These are phyloP conservation scores for Trypanosoma congolense DNA, from an alignment of 208 protist genomes.

Conservation along the genomic window DNA sequence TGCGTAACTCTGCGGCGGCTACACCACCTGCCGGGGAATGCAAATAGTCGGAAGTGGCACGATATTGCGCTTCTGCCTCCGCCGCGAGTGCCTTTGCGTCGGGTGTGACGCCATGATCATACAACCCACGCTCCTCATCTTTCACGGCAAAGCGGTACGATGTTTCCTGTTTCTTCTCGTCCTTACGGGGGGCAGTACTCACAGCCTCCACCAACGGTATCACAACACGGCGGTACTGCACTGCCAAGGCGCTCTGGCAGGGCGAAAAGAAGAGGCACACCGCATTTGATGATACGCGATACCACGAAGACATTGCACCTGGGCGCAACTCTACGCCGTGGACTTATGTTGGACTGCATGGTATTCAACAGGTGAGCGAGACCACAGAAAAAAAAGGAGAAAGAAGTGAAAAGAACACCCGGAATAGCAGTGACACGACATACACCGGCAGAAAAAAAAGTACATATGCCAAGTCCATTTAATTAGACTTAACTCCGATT, in stretches of 20 bases:
- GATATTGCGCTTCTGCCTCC: constrained; percentile 67
- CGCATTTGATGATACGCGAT: background rate
- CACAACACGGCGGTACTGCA: constrained; percentile 12
- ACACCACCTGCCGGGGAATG: constrained; percentile 29
- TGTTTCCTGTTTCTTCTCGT: background rate
- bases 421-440: too few species aligned
- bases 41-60: constrained; percentile 42
- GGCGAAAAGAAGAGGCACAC: background rate
- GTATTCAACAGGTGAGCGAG: too few species aligned
- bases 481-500: too few species aligned
- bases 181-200: constrained; percentile 2
- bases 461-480: too few species aligned
- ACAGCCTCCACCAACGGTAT: constrained; percentile 40
- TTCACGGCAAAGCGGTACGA: constrained; percentile 41
- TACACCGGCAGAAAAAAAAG: too few species aligned
- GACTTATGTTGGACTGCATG: too few species aligned
- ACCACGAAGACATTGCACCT: constrained; percentile 12
- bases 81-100: constrained; percentile 54
- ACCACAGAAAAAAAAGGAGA: too few species aligned
- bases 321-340: too few species aligned
- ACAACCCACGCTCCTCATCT: constrained; percentile 42
- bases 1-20: constrained; percentile 18
- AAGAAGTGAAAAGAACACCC: too few species aligned
- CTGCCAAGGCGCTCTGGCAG: background rate
- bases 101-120: constrained; percentile 64